Base-by-base conservation (phyloP, 257 asterid genomes). In the Striga asiatica region DNA sequence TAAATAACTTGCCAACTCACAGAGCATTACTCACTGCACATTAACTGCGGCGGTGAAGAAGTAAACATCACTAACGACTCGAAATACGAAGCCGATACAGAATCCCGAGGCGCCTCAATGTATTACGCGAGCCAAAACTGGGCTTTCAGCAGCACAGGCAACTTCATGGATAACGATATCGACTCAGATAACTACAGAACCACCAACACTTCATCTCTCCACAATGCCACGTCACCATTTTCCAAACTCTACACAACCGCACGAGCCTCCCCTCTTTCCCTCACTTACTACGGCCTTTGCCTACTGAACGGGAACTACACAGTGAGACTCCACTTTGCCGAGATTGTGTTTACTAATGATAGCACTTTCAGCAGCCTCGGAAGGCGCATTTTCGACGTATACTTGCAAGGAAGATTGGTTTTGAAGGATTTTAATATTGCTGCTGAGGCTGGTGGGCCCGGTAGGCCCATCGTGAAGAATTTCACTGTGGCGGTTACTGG, bases 101-200 rank as follows among this genome's bases (percentile, higher is more conserved):
- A 83, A 72, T 27, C 73, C 38, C 69, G 93, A 71, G 97, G 94
- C 18, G 93, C 96, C 68, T 77, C 94, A 23, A 81, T 60, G 89
- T 86, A 62, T 54, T 81, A 77, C 72, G 8, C 51, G 43, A 71
- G 75, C 38, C 71, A 64, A 45, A 76, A 71, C 67, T 89, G 97
- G 97, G 97, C 93, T 27, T 74, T 89, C 70, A 85, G 94, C 80
- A 89, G 96, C 91, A 85, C 94, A 0, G 97, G 98, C 41, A 78
- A 86, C 68, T 85, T 85, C 78, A 67, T 85, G 84, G 96, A 85
- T 70, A 68, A 89, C 21, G 81, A 78, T 43, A 38, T 62, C 5
- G 83, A 81, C 66, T 54, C 83, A 4, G 95, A 89, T 60, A 62
- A 76, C 57, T 86, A 88, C 64, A 71, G 78, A 2, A 43, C 61